Conservation (phyloP, 2,329 filamentous ascomycete species). For the Aspergillus candidus region DNA sequence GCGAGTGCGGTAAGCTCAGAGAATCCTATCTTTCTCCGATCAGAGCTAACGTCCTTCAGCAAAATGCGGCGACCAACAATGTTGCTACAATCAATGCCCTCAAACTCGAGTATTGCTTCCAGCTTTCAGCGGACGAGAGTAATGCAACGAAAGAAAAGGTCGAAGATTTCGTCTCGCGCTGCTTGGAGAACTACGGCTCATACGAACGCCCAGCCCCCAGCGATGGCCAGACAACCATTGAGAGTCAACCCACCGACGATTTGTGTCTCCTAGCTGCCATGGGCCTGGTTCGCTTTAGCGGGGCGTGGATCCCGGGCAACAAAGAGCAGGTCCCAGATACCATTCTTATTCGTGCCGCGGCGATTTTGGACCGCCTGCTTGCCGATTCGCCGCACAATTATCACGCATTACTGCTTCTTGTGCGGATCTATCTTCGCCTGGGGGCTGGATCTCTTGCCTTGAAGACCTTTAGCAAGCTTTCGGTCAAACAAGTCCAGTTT, state of each 20-base stretch:
- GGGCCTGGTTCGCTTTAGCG: conserved; percentile 31
- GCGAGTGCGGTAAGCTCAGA: conserved; percentile 20
- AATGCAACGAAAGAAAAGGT: conserved; percentile 21
- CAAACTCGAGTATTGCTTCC: conserved; percentile 40
- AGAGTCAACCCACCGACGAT: conserved; percentile 41
- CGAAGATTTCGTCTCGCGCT: conserved; percentile 35
- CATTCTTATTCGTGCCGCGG: conserved; percentile 33
- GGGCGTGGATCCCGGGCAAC: conserved; percentile 12
- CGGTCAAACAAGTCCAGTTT: conserved; percentile 45
- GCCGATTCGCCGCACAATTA: conserved; percentile 43
- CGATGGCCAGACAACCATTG: conserved; percentile 30
- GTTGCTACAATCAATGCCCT: conserved; percentile 37
- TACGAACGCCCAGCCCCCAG: conserved; percentile 17
- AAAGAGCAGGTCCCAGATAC: conserved; percentile 20
- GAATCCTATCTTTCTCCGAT: not conserved
- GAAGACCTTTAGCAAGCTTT: conserved; percentile 40
- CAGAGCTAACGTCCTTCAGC: conserved; percentile 12
- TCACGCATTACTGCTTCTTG: conserved; percentile 38
- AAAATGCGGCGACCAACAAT: conserved; percentile 18
- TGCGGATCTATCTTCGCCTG: conserved; percentile 39
- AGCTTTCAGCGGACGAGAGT: conserved; percentile 27
- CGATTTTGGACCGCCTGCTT: conserved; percentile 36
- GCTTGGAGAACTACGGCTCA: conserved; percentile 30
- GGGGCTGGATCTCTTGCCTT: conserved; percentile 44
- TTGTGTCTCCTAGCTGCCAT: conserved; percentile 40